phyloP scores from a whole-genome alignment of 805 yeast genomes.

The Candida golubevii region DNA sequence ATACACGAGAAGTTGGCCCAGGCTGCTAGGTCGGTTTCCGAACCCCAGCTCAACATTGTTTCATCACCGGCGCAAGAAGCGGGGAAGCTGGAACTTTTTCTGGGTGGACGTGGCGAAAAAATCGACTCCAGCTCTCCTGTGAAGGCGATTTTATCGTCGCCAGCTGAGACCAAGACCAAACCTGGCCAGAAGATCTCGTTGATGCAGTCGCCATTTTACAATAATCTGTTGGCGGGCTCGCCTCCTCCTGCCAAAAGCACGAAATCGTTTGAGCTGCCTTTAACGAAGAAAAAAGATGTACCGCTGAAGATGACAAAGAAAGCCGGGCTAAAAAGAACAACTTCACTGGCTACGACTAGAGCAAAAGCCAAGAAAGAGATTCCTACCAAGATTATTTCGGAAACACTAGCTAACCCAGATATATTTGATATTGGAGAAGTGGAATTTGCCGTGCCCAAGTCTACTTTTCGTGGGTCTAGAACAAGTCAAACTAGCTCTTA shows the following conservation, averaged over 20 bases:
- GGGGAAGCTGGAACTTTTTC: constrained; percentile 1
- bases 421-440: background rate
- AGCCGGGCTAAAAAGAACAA: background rate
- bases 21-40: background rate
- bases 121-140: constrained; percentile 8
- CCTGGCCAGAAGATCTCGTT: constrained; percentile 38
- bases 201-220: constrained; percentile 35
- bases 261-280: constrained; percentile 2
- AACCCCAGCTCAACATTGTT: background rate
- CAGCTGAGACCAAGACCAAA: constrained; percentile 8
- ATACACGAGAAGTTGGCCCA: constrained; percentile 5
- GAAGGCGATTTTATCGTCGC: constrained; percentile 9
- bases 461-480: background rate
- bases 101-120: background rate
- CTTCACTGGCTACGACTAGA: background rate
- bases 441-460: background rate
- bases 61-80: constrained; percentile 8
- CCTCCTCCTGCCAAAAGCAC: constrained; percentile 1
- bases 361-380: background rate
- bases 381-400: background rate
- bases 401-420: background rate
- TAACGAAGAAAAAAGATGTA: background rate
- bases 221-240: constrained; percentile 6
- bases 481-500: background rate
- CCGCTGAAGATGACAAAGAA: background rate